phyloP scores from a whole-genome alignment of 192 early-diverging fungal genomes.

The Coemansia sp. region DNA sequence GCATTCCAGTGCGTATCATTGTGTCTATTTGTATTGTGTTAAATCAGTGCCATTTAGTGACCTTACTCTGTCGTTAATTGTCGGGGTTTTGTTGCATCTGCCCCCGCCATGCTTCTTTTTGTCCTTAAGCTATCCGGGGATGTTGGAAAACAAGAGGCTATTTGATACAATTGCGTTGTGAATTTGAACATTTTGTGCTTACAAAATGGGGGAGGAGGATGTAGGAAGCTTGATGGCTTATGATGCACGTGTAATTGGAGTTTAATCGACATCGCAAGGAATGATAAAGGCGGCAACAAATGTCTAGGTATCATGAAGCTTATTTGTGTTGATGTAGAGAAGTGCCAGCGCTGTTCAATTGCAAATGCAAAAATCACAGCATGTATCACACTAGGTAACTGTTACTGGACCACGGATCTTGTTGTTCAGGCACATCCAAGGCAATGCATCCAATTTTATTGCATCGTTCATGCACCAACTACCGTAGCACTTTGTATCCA shows the following conservation, averaged over 20 bases:
- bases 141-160: not conserved
- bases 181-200: not conserved
- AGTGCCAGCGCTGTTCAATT: not conserved
- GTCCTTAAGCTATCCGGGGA: not conserved
- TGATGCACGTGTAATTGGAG: not conserved
- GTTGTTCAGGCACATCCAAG: not conserved
- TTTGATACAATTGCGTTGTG: not conserved
- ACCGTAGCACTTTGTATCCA: not conserved
- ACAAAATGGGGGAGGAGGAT: not conserved
- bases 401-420: not conserved
- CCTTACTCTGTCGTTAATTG: not conserved
- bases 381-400: not conserved
- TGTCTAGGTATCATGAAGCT: not conserved
- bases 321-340: not conserved
- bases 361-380: not conserved
- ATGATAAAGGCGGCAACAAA: not conserved
- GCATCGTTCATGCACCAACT: not conserved
- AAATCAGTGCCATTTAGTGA: not conserved
- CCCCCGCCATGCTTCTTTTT: not conserved
- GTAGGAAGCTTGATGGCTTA: no score
- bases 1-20: not conserved
- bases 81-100: not conserved
- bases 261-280: not conserved
- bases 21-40: conserved; percentile 5
- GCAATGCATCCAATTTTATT: not conserved